Percentiles rank a stretch among this genome's conserved stretches.
These are phyloP conservation scores for Ceratobasidium sp. DNA, from an alignment of 1,284 basidiomycete genomes.

Conservation along the genomic window DNA sequence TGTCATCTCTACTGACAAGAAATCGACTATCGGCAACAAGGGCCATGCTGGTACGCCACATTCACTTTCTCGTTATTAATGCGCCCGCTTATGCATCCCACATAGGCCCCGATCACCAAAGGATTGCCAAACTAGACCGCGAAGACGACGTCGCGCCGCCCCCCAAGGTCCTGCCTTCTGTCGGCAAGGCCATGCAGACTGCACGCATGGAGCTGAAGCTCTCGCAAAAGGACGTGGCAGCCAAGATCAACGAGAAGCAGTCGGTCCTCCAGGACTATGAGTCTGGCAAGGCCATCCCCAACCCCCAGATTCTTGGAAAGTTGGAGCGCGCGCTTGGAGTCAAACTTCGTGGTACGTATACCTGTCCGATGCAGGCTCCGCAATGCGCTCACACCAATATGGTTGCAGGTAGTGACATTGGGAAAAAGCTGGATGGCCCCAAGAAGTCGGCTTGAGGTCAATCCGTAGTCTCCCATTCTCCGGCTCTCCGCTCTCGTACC, in stretches of 20 bases:
- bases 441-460: conserved; percentile 57
- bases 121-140: conserved; percentile 90
- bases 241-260: conserved; percentile 90
- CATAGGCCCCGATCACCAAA: conserved; percentile 88
- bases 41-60: conserved; percentile 65
- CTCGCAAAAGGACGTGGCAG: conserved; percentile 93
- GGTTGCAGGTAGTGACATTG: conserved; percentile 70
- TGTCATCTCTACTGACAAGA: conserved; percentile 80
- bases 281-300: conserved; percentile 87
- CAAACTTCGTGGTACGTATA: conserved; percentile 82
- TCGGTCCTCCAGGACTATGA: conserved; percentile 91
- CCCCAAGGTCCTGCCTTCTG: conserved; percentile 76
- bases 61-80: not conserved
- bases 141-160: conserved; percentile 98
- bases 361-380: conserved; percentile 23
- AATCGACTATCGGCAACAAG: conserved; percentile 72
- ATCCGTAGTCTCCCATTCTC: conserved; percentile 20
- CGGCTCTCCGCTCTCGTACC: conserved; percentile 13
- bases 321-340: conserved; percentile 89
- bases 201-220: conserved; percentile 79
- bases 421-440: conserved; percentile 77
- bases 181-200: conserved; percentile 88
- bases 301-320: conserved; percentile 88
- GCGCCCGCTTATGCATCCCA: conserved; percentile 6
- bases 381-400: conserved; percentile 1